These are phyloP conservation scores for Colletotrichum chrysophilum DNA, from an alignment of 2,329 filamentous ascomycete species.

Conservation along the genomic window DNA sequence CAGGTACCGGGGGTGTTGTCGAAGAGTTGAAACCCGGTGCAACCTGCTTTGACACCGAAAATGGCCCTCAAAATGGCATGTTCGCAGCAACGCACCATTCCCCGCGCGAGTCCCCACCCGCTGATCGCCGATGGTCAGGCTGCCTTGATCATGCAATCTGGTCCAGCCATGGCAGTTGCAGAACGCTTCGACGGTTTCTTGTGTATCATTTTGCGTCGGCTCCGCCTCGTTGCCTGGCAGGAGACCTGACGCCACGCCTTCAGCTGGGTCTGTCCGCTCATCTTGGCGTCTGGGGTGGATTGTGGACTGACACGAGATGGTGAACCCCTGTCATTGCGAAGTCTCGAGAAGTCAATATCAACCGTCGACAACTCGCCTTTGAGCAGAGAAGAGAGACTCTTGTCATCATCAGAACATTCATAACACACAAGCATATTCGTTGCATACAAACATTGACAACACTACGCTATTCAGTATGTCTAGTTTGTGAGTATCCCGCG, in stretches of 20 bases:
- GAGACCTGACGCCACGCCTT: not conserved
- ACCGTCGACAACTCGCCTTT: not conserved
- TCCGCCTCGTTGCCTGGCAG: not conserved
- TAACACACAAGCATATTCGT: not conserved
- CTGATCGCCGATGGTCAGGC: not conserved
- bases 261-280: not conserved
- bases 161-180: not conserved
- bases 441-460: not conserved
- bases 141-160: not conserved
- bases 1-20: not conserved
- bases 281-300: constrained; percentile 3
- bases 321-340: not conserved
- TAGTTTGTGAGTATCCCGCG: constrained; percentile 1
- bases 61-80: not conserved
- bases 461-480: not conserved
- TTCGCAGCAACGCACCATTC: not conserved
- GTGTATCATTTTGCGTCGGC: not conserved
- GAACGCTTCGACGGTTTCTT: not conserved
- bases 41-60: not conserved
- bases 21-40: not conserved
- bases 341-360: not conserved
- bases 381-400: not conserved
- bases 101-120: not conserved
- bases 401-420: not conserved
- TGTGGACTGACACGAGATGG: not conserved